Evolutionary conservation across 495 filamentous ascomycete genomes (phyloP).

Genomic region (Glutinoglossum americanum): DNA sequence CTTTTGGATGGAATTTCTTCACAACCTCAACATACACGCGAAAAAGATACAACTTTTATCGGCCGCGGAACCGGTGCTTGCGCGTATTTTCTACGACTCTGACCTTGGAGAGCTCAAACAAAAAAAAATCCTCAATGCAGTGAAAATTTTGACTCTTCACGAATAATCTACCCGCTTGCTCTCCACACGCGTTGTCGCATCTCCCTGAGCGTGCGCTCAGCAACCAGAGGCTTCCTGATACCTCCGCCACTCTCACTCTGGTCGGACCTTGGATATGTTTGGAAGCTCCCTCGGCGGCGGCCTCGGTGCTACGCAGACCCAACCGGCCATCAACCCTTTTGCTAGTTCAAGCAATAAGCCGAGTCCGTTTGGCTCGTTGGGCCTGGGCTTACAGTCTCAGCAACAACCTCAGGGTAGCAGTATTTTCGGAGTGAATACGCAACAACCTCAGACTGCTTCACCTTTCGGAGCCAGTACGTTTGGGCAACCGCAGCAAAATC

Average conservation of each 20-base stretch:
- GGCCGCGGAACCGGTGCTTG: not conserved
- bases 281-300: not conserved
- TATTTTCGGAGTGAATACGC: constrained; percentile 9
- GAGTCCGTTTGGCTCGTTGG: constrained; percentile 7
- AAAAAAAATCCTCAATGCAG: not conserved
- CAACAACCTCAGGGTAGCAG: constrained; percentile 12
- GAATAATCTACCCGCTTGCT: not conserved
- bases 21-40: not conserved
- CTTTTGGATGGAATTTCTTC: not conserved
- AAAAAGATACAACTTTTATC: not conserved
- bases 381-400: constrained; percentile 11
- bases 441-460: not conserved
- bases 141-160: not conserved
- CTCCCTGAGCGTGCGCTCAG: not conserved
- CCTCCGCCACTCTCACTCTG: not conserved
- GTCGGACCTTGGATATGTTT: not conserved
- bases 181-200: not conserved
- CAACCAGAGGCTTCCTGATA: not conserved
- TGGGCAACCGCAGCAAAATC: constrained; percentile 16
- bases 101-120: not conserved
- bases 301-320: constrained; percentile 7
- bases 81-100: not conserved
- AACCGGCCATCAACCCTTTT: constrained; percentile 12
- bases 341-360: constrained; percentile 4
- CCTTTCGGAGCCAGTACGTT: not conserved